Percentiles rank a stretch among this genome's conserved stretches.
Evolutionary conservation across 352 stramenopile genomes (phyloP).

Genomic region (Phytophthora kernoviae): DNA sequence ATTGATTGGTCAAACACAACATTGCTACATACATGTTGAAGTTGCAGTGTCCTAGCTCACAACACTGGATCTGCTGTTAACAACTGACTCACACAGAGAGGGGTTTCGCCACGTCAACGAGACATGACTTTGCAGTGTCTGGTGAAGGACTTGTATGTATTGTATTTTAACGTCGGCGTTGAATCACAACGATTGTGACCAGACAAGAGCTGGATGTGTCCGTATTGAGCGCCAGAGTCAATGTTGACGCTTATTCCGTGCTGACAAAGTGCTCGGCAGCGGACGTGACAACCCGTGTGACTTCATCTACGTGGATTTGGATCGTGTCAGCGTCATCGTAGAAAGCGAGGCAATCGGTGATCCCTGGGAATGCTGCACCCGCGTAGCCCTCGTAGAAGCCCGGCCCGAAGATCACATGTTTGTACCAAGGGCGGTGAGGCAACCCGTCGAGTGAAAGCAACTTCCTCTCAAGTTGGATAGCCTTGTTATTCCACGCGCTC

Average conservation of each 20-base stretch:
- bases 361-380: conserved; percentile 43
- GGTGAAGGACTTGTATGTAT: too few relatives aligned
- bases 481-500: conserved; percentile 33
- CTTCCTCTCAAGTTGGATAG: conserved; percentile 36
- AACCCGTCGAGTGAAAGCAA: conserved; percentile 32
- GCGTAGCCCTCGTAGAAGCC: conserved; percentile 26
- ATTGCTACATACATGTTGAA: too few relatives aligned
- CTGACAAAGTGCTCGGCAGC: conserved; percentile 23
- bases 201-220: too few relatives aligned
- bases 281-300: conserved; percentile 26
- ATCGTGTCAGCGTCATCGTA: conserved; percentile 30
- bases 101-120: too few relatives aligned
- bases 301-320: conserved; percentile 39
- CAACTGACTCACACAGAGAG: too few relatives aligned
- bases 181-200: too few relatives aligned
- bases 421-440: conserved; percentile 47
- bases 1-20: too few relatives aligned
- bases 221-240: too few relatives aligned
- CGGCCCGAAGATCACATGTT: conserved; percentile 32
- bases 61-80: too few relatives aligned
- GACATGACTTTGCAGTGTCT: too few relatives aligned
- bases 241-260: background rate
- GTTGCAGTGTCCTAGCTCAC: too few relatives aligned
- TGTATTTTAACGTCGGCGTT: too few relatives aligned
- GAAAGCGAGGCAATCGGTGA: conserved; percentile 43